Percentiles rank a stretch among this genome's conserved stretches.
Conservation (phyloP, 306 rosid genomes). For the Inga laurina region DNA sequence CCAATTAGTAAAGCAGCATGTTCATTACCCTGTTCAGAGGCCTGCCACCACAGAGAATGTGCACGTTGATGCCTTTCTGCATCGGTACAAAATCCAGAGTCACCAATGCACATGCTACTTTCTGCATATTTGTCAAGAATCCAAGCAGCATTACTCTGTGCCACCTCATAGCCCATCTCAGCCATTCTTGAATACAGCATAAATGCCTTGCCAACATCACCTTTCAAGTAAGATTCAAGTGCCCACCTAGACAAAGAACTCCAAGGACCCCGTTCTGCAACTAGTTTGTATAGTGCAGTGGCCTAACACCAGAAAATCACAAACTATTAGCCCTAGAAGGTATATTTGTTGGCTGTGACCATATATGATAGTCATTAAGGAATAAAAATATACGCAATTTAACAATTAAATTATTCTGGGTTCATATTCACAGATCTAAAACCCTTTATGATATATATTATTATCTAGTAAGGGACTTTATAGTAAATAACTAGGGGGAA, state of each 20-base stretch:
- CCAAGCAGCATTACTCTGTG: slow-evolving; percentile 99
- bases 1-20: slow-evolving; percentile 98
- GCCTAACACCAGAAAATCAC: slow-evolving; percentile 59
- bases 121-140: slow-evolving; percentile 97
- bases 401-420: not conserved
- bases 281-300: slow-evolving; percentile 82
- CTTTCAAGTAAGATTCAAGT: slow-evolving; percentile 87
- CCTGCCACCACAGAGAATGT: slow-evolving; percentile 99
- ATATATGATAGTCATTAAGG: not conserved
- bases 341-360: not conserved
- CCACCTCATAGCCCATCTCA: slow-evolving; percentile 96
- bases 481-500: too few species aligned
- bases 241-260: slow-evolving; percentile 99
- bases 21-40: slow-evolving; percentile 99
- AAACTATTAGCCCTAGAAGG: slow-evolving; percentile 29
- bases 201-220: slow-evolving; percentile 89
- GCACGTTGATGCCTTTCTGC: slow-evolving; percentile 93
- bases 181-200: slow-evolving; percentile 97
- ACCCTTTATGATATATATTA: too few species aligned
- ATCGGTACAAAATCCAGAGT: slow-evolving; percentile 83
- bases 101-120: slow-evolving; percentile 94
- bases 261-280: slow-evolving; percentile 99
- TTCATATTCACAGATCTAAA: slow-evolving; percentile 10
- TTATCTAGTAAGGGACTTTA: too few species aligned
- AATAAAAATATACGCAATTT: slow-evolving; percentile 12